A percentile compares a stretch with the other conserved stretches of the same genome.
phyloP scores from a whole-genome alignment of 306 rosid genomes.

The Cucumis cinereus region DNA sequence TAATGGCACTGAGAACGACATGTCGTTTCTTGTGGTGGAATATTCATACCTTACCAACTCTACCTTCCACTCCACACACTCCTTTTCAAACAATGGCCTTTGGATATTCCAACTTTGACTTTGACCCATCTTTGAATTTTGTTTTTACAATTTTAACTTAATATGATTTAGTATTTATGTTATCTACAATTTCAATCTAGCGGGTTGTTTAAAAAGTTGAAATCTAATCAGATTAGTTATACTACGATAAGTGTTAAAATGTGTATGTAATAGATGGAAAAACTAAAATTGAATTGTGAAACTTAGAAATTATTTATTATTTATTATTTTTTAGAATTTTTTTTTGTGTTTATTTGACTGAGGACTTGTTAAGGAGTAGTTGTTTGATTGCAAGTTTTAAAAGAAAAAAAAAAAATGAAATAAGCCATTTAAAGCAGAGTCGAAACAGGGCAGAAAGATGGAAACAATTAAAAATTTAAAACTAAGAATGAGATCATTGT shows the following conservation, averaged over 20 bases:
- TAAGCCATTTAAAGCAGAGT: background rate
- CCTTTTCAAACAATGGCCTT: background rate
- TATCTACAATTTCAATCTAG: no score
- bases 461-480: background rate
- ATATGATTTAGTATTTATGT: no score
- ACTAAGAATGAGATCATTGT: background rate
- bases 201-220: no score
- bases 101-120: background rate
- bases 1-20: conserved; percentile 4
- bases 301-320: no score
- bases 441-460: background rate
- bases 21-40: background rate
- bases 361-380: no score
- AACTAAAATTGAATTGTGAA: no score
- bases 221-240: no score
- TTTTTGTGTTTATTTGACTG: no score
- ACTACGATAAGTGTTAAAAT: no score
- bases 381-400: background rate
- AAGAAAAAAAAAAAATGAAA: background rate
- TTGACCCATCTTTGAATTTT: background rate
- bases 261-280: no score
- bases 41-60: background rate
- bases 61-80: background rate
- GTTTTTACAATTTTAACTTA: background rate
- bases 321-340: no score